Evolutionary conservation across 306 rosid genomes (phyloP).

Genomic region (Lithocarpus polystachyus): DNA sequence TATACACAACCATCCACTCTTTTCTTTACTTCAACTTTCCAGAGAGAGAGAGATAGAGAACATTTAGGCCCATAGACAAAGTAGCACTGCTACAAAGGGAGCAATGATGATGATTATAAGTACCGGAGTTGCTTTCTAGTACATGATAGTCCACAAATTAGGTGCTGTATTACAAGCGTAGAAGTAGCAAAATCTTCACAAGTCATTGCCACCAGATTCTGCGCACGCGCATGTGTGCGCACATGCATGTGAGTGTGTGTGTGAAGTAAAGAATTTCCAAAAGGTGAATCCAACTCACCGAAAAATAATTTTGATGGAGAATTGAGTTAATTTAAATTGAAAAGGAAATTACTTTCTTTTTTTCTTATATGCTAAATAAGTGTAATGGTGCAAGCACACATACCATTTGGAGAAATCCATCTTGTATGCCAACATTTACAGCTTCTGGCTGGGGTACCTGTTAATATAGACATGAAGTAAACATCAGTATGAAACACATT

Average conservation of each 20-base stretch:
- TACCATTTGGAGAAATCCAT: slow-evolving; percentile 49
- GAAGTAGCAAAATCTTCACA: slow-evolving; percentile 12
- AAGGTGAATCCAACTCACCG: background rate
- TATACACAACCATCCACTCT: background rate
- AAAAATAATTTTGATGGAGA: background rate
- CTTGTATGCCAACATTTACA: slow-evolving; percentile 26
- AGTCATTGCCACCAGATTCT: background rate
- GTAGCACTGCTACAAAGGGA: no score
- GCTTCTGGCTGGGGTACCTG: slow-evolving; percentile 44
- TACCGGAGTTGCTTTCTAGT: background rate
- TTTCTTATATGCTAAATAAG: background rate
- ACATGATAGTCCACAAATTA: slow-evolving; percentile 7
- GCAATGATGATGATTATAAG: no score
- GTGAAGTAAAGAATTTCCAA: background rate
- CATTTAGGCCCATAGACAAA: no score
- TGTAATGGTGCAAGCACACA: slow-evolving; percentile 14
- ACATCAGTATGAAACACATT: background rate
- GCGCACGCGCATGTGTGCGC: no score
- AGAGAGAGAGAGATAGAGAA: no score
- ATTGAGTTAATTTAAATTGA: background rate
- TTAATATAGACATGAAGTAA: slow-evolving; percentile 18
- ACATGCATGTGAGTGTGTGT: background rate
- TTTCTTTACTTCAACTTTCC: no score
- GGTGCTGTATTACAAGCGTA: slow-evolving; percentile 1
- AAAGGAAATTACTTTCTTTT: background rate